Percentiles rank a stretch among this genome's conserved stretches.
phyloP scores from a whole-genome alignment of 148 eudicot genomes.

The Chenopodium suecicum region DNA sequence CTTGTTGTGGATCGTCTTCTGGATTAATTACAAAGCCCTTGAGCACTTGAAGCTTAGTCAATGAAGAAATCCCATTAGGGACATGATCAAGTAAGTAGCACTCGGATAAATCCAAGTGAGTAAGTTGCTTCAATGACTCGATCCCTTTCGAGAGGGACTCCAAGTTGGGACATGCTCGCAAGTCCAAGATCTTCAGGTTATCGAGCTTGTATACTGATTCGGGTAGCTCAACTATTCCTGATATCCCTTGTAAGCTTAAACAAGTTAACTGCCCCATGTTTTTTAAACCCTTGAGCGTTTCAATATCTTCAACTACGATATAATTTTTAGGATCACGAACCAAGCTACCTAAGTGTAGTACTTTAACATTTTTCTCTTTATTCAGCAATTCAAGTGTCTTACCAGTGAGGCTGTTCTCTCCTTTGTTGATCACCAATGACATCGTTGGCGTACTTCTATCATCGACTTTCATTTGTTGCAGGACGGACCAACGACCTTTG shows the following conservation, averaged over 20 bases:
- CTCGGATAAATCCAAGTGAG: conserved; percentile 18
- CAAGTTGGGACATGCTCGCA: conserved; percentile 18
- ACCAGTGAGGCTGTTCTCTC: not conserved
- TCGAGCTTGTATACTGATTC: conserved; percentile 8
- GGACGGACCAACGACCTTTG: too few relatives aligned
- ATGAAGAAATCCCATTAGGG: not conserved
- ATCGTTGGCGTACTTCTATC: not conserved
- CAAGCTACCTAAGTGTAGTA: conserved; percentile 4
- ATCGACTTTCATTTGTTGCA: not conserved
- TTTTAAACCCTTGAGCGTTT: not conserved
- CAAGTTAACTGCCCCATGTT: not conserved
- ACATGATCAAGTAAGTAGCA: conserved; percentile 18
- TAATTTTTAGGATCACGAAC: not conserved
- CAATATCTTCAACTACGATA: not conserved
- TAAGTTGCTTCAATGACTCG: not conserved
- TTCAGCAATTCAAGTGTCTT: not conserved
- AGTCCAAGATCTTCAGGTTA: conserved; percentile 13
- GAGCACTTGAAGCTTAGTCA: conserved; percentile 7
- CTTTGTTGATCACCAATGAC: conserved; percentile 2
- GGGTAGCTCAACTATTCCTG: conserved; percentile 17
- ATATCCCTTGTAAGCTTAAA: conserved; percentile 17
- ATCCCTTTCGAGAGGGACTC: conserved; percentile 8
- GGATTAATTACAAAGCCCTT: conserved; percentile 17
- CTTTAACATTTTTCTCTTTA: conserved; percentile 1
- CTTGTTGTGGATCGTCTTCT: too few relatives aligned